These are phyloP conservation scores for Leucogyrophana mollusca DNA, from an alignment of 768 basidiomycete species.

Conservation along the genomic window DNA sequence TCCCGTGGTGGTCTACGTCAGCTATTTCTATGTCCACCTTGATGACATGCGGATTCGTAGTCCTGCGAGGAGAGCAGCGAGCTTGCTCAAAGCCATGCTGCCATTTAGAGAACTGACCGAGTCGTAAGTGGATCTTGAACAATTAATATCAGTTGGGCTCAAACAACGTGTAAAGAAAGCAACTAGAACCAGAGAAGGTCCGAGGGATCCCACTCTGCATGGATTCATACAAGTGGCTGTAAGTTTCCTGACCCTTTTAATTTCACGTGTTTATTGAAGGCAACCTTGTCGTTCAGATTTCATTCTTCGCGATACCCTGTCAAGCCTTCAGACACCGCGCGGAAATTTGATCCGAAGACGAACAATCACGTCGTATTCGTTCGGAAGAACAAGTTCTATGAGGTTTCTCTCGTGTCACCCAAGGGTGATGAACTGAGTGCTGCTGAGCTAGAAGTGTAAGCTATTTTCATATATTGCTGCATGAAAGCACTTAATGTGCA, in stretches of 20 bases:
- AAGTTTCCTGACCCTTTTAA: constrained; percentile 26
- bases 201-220: constrained; percentile 80
- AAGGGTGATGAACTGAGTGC: constrained; percentile 72
- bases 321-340: constrained; percentile 79
- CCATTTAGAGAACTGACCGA: constrained; percentile 84
- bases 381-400: constrained; percentile 89
- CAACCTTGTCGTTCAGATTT: constrained; percentile 53
- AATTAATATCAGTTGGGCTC: neutral
- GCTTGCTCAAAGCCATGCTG: constrained; percentile 80
- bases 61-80: constrained; percentile 75
- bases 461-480: constrained; percentile 2
- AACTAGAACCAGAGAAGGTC: constrained; percentile 86
- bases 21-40: constrained; percentile 92
- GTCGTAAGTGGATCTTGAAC: constrained; percentile 46
- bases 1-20: constrained; percentile 87
- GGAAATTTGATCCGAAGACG: constrained; percentile 68
- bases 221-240: constrained; percentile 94
- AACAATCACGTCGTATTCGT: constrained; percentile 91
- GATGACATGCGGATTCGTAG: constrained; percentile 54
- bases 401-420: constrained; percentile 66
- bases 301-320: constrained; percentile 88
- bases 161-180: constrained; percentile 42
- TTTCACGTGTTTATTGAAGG: neutral
- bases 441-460: constrained; percentile 76
- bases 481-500: constrained; percentile 4